Conservation (phyloP, 768 basidiomycete species). For the Grammothele lineata region DNA sequence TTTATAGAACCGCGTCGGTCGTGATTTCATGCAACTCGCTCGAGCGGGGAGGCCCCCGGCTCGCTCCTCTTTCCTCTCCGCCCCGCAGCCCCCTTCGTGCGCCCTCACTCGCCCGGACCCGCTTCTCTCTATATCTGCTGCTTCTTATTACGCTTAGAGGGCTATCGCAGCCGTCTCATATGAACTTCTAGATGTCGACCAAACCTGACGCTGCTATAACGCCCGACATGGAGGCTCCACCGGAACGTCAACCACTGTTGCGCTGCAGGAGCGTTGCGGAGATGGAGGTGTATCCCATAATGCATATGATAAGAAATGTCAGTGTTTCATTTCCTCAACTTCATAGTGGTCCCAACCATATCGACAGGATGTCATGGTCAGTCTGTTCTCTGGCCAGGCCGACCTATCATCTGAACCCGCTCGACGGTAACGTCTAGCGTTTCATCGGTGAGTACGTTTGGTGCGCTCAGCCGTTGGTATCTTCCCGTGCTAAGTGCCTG, state of each 20-base stretch:
- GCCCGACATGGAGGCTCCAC: conserved; percentile 12
- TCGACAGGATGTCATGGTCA: conserved; percentile 59
- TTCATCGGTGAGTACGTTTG: conserved; percentile 47
- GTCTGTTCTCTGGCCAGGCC: too few species aligned
- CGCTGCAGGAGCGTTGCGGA: conserved; percentile 49
- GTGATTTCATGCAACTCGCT: neutral
- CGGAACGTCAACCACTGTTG: conserved; percentile 38
- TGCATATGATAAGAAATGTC: conserved; percentile 71
- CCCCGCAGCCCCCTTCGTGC: too few species aligned
- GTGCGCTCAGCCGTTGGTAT: neutral
- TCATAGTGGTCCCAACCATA: too few species aligned
- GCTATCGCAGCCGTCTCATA: neutral
- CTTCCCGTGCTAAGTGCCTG: neutral
- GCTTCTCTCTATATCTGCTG: too few species aligned
- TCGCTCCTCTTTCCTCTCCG: too few species aligned
- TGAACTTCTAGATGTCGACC: conserved; percentile 6
- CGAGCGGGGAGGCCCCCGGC: too few species aligned
- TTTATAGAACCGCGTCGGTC: too few species aligned
- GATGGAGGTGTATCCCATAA: conserved; percentile 73
- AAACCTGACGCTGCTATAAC: neutral
- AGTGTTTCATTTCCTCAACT: conserved; percentile 23
- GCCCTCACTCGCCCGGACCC: too few species aligned
- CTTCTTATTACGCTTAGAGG: too few species aligned
- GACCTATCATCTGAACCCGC: too few species aligned
- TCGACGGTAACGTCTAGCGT: conserved; percentile 51